A percentile compares a stretch with the other conserved stretches of the same genome.
Evolutionary conservation across 225 moss, liverwort and hornwort species (phyloP).

Genomic region (Asterella californica): DNA sequence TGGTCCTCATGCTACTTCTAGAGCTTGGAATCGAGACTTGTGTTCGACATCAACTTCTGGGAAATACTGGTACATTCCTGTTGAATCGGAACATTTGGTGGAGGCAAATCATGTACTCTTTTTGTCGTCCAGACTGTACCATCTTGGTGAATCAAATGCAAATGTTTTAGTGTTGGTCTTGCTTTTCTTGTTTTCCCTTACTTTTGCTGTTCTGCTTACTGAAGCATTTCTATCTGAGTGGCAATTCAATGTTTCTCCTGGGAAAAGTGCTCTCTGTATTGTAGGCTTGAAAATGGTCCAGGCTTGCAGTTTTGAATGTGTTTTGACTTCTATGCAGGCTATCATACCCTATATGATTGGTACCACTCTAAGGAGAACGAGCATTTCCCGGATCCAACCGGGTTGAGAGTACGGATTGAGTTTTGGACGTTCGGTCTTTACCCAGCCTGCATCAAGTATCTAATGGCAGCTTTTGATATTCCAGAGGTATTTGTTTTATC

Average conservation of each 20-base stretch:
- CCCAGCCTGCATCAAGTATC: constrained; percentile 96
- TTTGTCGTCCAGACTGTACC: neutral
- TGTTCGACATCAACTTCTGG: constrained; percentile 88
- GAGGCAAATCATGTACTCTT: neutral
- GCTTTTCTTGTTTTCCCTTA: neutral
- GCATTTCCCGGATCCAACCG: constrained; percentile 98
- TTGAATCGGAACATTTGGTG: neutral
- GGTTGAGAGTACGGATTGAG: constrained; percentile 85
- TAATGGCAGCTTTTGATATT: constrained; percentile 99
- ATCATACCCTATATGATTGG: constrained; percentile 93
- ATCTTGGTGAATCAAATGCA: neutral
- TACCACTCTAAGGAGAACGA: constrained; percentile 94
- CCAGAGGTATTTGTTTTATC: constrained; percentile 59
- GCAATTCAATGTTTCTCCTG: too few species aligned
- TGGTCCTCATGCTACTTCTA: constrained; percentile 77
- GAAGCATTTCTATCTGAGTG: too few species aligned
- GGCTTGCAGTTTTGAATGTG: neutral
- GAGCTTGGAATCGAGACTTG: constrained; percentile 95
- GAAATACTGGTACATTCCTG: constrained; percentile 60
- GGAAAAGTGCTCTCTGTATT: too few species aligned
- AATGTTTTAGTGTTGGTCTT: neutral
- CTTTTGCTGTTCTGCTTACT: neutral
- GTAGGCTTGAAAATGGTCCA: too few species aligned
- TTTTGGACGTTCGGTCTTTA: constrained; percentile 95
- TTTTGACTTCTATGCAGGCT: constrained; percentile 47